Evolutionary conservation across 306 rosid genomes (phyloP), one percentile per base, ranked within the genome.

Genomic region (Betula pendula): DNA sequence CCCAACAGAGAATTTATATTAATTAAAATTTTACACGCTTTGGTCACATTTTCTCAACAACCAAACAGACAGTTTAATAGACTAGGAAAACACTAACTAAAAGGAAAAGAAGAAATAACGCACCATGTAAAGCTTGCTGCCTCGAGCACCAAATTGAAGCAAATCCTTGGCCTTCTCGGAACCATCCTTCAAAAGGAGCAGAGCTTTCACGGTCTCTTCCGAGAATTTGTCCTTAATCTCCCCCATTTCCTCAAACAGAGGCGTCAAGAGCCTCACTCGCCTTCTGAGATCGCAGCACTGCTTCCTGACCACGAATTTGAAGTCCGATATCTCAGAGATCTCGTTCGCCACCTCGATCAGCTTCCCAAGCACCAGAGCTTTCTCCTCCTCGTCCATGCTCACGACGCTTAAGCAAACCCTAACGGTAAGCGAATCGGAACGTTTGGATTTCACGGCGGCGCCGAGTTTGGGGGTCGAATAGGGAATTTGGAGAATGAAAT

Each of bases 61-160:
- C 16, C 15, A 56, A 24, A 9, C 27, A 10, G 2, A 22, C 24
- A 56, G 8, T 56, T 22, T 56, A 11, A 24, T 8, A 24, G 24
- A 56, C 15, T 45, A 45, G 49, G 15, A 45, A 45, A 13, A 45
- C 16, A 12, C 48, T 10, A 8, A 44, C 10, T 10, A 44, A 44
- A 42, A 19, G 13, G 27, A 15, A 33, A 3, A 49, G 53, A 45
- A 43, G 25, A 70, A 70, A 66, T 6, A 2, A 31, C 40, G 7
- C 24, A 78, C 89, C 89, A 80, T 78, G 68, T 60, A 86, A 53
- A 86, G 20, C 75, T 83, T 84, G 73, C 89, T 83, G 22, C 73
- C 74, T 0, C 14, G 44, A 29, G 76, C 4, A 27, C 80, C 72
- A 45, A 81, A 83, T 0, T 22, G 72, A 59, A 83, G 89, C 73